Base-by-base conservation (phyloP, 441 rosid genomes). In the Cnidoscolus chayamansa region DNA sequence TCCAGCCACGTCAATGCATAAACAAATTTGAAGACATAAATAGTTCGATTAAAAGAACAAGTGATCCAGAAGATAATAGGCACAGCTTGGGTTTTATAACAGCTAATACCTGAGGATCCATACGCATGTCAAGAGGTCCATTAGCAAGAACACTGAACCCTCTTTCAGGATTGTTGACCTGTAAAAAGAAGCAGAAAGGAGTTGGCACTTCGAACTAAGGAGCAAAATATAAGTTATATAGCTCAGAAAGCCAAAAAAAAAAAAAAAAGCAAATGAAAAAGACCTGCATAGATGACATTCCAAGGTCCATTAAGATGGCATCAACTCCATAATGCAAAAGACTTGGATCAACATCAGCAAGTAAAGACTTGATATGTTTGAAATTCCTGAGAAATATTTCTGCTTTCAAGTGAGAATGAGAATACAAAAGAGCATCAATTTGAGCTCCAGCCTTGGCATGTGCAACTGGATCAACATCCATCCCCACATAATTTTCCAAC, bases 231-330 rank as follows among this genome's bases (percentile, higher is more conserved):
- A 10, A 10, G 35, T 7, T 10, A 49, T 10, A 49, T 19, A 71
- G 51, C 51, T 25, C 43, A 43, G 1, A 55, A 25, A 25, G 25
- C 25, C 25, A 25, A 25, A 25, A 25, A 25, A 25, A 40, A 54
- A 4, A 37, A 9, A 37, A 40, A 45, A 8, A 45, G 17, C 16
- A 12, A 45, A 5, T 10, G 58, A 17, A 76, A 32, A 13, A 45
- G 49, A 93, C 98, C 98, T 93, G 98, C 97, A 94, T 94, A 11
- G 98, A 94, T 63, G 98, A 92, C 93, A 92, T 92, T 71, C 98
- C 98, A 32, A 92, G 84, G 84, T 94, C 98, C 98, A 94, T 89
- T 58, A 92, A 85, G 71, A 94, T 92, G 65, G 87, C 97, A 85
- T 92, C 90, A 31, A 92, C 87, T 57, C 97, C 97, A 10, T 82